Percentiles rank a stretch among this genome's conserved stretches.
Conservation (phyloP, 345 rosid species). For the Hypericum perforatum region DNA sequence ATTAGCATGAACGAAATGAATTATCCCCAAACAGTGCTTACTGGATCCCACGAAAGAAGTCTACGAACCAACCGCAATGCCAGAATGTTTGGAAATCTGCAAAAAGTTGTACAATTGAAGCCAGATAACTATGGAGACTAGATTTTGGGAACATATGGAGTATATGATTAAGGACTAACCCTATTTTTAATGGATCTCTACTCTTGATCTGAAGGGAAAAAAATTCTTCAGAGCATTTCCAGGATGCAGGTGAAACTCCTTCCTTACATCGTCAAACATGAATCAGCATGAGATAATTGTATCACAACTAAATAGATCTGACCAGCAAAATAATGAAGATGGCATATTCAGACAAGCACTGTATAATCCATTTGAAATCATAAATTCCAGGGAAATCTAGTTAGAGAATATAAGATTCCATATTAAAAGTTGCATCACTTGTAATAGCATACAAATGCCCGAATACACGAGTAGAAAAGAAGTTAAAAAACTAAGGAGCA, state of each 20-base stretch:
- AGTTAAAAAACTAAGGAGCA: not conserved
- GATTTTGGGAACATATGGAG: not conserved
- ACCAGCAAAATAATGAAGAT: not conserved
- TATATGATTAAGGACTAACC: constrained; percentile 32
- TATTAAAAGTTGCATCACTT: no score
- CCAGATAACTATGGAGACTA: not conserved
- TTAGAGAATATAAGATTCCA: no score
- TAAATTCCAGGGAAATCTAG: no score
- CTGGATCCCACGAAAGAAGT: constrained; percentile 76
- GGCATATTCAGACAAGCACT: no score
- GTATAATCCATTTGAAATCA: no score
- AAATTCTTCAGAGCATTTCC: constrained; percentile 95
- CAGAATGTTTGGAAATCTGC: constrained; percentile 74
- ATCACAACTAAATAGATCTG: not conserved
- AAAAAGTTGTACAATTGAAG: constrained; percentile 10
- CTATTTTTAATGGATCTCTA: constrained; percentile 80
- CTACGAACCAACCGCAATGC: constrained; percentile 81
- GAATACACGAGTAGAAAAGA: not conserved
- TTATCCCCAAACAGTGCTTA: constrained; percentile 22
- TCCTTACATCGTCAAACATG: constrained; percentile 28
- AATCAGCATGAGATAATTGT: not conserved
- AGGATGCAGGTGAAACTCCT: constrained; percentile 72
- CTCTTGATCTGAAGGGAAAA: constrained; percentile 66
- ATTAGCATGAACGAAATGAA: no score
- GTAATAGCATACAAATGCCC: no score